Base-by-base conservation (phyloP, 371 early-diverging fungal species). In the Gilbertella persicaria region DNA sequence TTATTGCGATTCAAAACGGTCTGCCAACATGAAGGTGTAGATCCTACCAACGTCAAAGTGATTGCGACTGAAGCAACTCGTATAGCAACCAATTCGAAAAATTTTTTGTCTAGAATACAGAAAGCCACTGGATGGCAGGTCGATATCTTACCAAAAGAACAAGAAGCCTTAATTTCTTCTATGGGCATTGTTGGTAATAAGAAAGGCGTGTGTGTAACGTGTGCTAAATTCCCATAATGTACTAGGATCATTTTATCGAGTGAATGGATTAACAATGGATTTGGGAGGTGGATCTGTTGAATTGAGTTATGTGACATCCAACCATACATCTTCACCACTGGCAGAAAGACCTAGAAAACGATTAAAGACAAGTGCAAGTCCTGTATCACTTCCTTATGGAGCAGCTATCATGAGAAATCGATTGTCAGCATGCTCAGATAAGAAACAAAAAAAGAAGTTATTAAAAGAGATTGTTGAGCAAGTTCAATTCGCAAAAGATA, bases 1-100 rank as follows among this genome's bases (percentile, higher is more conserved):
- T 78, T 78, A 53, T 61, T 70, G 20, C 60, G 81, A 30, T 81
- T 79, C 66, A 67, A 79, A 33, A 61, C 69, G 0, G 64, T 81
- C n/a, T 72, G 77, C 33, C 48, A 60, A n/a, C 66, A 69, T 39
- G 75, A 75, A 43, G 58, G 64, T 5, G 73, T 79, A 5, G 52
- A 58, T 24, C 50, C 54, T 9, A 38, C 60, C 20, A 54, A 66
- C 30, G 78, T 81, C 10, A 66, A 69, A 13, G 65, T 81, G 24
- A 73, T 79, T 37, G 81, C 81, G 1, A 81, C 81, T 3, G 81
- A 79, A 55, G 81, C 81, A 8, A 78, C 78, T 19, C 63, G 81
- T n/a, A 77, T 69, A 13, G 81, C 81, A 7, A 51, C 60, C 23
- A 81, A 81, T 45, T 75, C 78, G 2, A 42, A 51, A 2, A 56